Conservation (phyloP, 768 basidiomycete genomes). For the Russula ochroleuca region DNA sequence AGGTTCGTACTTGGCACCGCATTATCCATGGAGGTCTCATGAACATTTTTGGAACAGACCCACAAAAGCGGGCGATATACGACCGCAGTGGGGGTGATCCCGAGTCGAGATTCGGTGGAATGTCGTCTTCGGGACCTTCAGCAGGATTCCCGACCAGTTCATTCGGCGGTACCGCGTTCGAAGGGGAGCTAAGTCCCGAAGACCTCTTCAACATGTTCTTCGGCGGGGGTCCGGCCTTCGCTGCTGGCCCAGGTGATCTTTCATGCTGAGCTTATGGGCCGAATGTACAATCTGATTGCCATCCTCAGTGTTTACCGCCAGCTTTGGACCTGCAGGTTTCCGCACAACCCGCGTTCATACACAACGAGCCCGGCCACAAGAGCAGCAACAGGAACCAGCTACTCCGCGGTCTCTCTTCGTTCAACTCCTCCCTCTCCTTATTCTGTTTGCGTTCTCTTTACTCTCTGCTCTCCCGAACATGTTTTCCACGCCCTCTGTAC, state of each 20-base stretch:
- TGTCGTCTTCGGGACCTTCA: conserved; percentile 43
- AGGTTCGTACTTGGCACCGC: conserved; percentile 40
- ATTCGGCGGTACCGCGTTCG: conserved; percentile 52
- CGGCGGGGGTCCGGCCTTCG: conserved; percentile 62
- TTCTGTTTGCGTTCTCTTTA: conserved; percentile 82
- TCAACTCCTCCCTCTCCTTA: conserved; percentile 79
- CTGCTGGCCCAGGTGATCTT: conserved; percentile 45
- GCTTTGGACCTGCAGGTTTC: conserved; percentile 83
- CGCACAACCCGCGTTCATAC: conserved; percentile 54
- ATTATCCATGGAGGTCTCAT: conserved; percentile 8
- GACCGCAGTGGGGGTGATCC: conserved; percentile 87
- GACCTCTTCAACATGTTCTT: conserved; percentile 99
- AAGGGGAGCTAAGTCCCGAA: conserved; percentile 88
- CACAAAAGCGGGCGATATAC: conserved; percentile 83
- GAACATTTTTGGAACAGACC: conserved; percentile 43
- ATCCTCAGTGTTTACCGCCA: conserved; percentile 61
- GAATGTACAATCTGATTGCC: conserved; percentile 10
- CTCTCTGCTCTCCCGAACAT: conserved; percentile 75
- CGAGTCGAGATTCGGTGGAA: conserved; percentile 72
- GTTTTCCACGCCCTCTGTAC: conserved; percentile 59
- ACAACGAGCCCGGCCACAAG: conserved; percentile 39
- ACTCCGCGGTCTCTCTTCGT: conserved; percentile 60
- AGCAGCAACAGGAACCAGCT: conserved; percentile 38
- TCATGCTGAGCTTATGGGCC: conserved; percentile 25
- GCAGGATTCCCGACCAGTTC: conserved; percentile 48